These are phyloP conservation scores for Coemansia sp. DNA, from an alignment of 192 early-diverging fungal species.

Conservation along the genomic window DNA sequence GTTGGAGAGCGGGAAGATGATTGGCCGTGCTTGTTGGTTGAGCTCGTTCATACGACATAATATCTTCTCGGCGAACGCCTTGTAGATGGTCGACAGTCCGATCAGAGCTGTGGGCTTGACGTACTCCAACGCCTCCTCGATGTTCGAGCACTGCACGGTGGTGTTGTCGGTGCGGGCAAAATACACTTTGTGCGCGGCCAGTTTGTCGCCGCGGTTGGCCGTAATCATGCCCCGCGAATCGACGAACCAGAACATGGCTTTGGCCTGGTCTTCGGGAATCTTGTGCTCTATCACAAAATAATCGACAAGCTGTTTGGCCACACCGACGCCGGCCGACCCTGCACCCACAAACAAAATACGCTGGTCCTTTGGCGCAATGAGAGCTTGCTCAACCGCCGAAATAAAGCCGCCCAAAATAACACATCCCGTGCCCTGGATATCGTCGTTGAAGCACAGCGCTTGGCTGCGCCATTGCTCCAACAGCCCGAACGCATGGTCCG, in stretches of 20 bases:
- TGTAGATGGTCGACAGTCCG: slow-evolving; percentile 78
- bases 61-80: slow-evolving; percentile 72
- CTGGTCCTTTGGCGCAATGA: slow-evolving; percentile 70
- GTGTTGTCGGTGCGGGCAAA: slow-evolving; percentile 87
- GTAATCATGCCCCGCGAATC: slow-evolving; percentile 94
- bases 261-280: slow-evolving; percentile 45
- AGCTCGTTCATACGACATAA: slow-evolving; percentile 72
- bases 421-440: slow-evolving; percentile 67
- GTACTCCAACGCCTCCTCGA: slow-evolving; percentile 77
- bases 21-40: slow-evolving; percentile 64
- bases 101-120: slow-evolving; percentile 89
- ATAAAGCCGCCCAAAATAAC: slow-evolving; percentile 90
- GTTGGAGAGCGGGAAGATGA: slow-evolving; percentile 91
- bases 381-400: slow-evolving; percentile 71
- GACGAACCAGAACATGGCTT: slow-evolving; percentile 72
- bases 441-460: slow-evolving; percentile 88
- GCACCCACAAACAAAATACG: slow-evolving; percentile 93
- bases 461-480: slow-evolving; percentile 73
- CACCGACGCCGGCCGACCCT: slow-evolving; percentile 92
- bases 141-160: slow-evolving; percentile 69
- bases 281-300: slow-evolving; percentile 76
- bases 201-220: slow-evolving; percentile 78
- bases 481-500: slow-evolving; percentile 86
- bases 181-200: slow-evolving; percentile 79
- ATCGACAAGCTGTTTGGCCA: slow-evolving; percentile 85